Conservation (phyloP, 2,329 filamentous ascomycete genomes). For the Aspergillus alliaceus region DNA sequence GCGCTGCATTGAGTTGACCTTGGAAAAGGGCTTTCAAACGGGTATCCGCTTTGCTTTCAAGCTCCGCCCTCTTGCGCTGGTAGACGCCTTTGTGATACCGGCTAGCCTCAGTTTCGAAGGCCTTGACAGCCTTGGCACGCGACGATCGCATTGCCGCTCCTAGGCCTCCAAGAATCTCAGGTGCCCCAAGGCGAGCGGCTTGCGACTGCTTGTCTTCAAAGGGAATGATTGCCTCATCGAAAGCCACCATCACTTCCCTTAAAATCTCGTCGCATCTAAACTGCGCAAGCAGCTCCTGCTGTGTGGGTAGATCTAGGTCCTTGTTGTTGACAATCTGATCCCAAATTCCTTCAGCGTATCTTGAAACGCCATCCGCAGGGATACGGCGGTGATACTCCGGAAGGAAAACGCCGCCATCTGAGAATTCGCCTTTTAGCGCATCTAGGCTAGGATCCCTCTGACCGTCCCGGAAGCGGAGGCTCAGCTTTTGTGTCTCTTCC, state of each 20-base stretch:
- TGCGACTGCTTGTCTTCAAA: conserved; percentile 85
- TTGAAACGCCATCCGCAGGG: conserved; percentile 92
- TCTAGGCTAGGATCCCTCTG: conserved; percentile 67
- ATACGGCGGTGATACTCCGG: conserved; percentile 95
- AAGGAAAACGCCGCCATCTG: conserved; percentile 79
- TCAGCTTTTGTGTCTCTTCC: conserved; percentile 74
- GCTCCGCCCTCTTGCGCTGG: conserved; percentile 76
- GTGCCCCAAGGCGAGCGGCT: conserved; percentile 69
- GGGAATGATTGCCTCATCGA: conserved; percentile 78
- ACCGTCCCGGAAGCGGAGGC: conserved; percentile 77
- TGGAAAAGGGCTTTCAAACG: conserved; percentile 84
- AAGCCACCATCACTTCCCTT: conserved; percentile 78
- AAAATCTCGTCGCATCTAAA: conserved; percentile 98
- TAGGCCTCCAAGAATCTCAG: conserved; percentile 70
- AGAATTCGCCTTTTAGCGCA: conserved; percentile 65
- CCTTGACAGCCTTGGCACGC: conserved; percentile 70
- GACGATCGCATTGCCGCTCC: conserved; percentile 72
- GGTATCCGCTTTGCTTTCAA: conserved; percentile 84
- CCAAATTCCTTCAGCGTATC: conserved; percentile 93
- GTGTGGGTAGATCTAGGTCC: conserved; percentile 91
- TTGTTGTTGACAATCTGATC: conserved; percentile 99
- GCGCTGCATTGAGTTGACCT: conserved; percentile 82
- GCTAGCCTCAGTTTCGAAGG: conserved; percentile 88
- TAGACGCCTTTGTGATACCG: conserved; percentile 97
- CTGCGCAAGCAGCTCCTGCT: conserved; percentile 94